These are phyloP conservation scores for Akanthomyces uredinophilus DNA, from an alignment of 2,329 filamentous ascomycete genomes.

Conservation along the genomic window DNA sequence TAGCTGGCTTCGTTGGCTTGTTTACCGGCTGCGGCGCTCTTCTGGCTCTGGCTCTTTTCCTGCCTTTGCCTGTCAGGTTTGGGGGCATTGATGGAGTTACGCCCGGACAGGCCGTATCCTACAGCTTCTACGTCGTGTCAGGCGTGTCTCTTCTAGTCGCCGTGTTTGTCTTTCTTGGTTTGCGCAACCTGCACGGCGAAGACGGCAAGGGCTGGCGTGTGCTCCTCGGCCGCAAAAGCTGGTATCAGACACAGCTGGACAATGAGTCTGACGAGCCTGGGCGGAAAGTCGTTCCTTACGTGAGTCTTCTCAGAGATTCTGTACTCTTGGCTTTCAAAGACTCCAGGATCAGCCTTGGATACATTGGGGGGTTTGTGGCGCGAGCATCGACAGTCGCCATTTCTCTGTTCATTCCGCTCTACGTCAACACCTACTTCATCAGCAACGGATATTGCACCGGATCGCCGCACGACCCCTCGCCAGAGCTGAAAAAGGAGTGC, in stretches of 20 bases:
- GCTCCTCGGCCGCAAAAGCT: conserved; percentile 41
- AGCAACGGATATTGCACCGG: conserved; percentile 71
- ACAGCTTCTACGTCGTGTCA: conserved; percentile 86
- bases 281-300: conserved; percentile 49
- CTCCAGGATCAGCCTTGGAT: conserved; percentile 76
- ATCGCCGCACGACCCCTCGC: conserved; percentile 56
- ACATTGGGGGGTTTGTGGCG: conserved; percentile 90
- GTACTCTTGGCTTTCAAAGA: conserved; percentile 69
- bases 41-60: conserved; percentile 73
- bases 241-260: conserved; percentile 20
- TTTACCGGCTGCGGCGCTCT: conserved; percentile 91
- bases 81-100: conserved; percentile 64
- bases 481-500: conserved; percentile 80
- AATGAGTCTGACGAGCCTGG: conserved; percentile 19
- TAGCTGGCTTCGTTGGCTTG: conserved; percentile 86
- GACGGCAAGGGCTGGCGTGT: conserved; percentile 67
- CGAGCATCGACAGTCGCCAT: conserved; percentile 93
- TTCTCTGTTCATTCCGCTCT: conserved; percentile 89
- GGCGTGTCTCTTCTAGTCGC: conserved; percentile 66
- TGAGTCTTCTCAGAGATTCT: conserved; percentile 56
- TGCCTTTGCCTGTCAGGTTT: conserved; percentile 82
- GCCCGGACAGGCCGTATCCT: conserved; percentile 67
- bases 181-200: conserved; percentile 65
- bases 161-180: conserved; percentile 70
- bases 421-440: conserved; percentile 87